Conservation (phyloP, 2,329 filamentous ascomycete species). For the Xylaria sp. region DNA sequence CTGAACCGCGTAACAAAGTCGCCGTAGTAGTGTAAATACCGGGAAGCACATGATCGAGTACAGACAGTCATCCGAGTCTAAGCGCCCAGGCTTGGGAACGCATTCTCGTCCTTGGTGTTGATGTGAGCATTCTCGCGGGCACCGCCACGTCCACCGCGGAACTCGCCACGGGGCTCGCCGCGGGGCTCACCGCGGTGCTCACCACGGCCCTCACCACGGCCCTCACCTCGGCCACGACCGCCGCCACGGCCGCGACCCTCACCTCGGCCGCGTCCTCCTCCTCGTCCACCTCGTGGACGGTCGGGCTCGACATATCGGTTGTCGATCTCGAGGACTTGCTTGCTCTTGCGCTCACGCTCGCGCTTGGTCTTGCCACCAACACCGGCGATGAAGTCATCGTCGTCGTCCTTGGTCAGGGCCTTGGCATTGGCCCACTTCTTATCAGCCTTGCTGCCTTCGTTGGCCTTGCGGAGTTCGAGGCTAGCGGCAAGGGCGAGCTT, state of each 20-base stretch:
- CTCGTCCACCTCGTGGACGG: conserved; percentile 58
- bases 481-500: conserved; percentile 68
- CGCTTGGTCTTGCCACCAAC: conserved; percentile 77
- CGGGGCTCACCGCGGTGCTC: conserved; percentile 43
- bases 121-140: conserved; percentile 50
- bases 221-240: conserved; percentile 49
- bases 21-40: conserved; percentile 16
- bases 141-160: conserved; percentile 51
- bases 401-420: conserved; percentile 65
- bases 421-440: conserved; percentile 94
- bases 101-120: conserved; percentile 60
- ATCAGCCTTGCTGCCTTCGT: conserved; percentile 85
- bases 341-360: conserved; percentile 89
- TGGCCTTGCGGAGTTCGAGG: conserved; percentile 81
- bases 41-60: conserved; percentile 5
- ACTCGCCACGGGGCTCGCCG: conserved; percentile 44
- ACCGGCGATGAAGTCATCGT: conserved; percentile 77
- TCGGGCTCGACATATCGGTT: conserved; percentile 76
- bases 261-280: conserved; percentile 55
- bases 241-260: conserved; percentile 52
- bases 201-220: conserved; percentile 27
- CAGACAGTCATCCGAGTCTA: conserved; percentile 36
- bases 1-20: conserved; percentile 22
- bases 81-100: conserved; percentile 64
- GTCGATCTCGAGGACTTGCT: conserved; percentile 87